phyloP scores from a whole-genome alignment of 495 filamentous ascomycete genomes.

The Penicillium verhagenii region DNA sequence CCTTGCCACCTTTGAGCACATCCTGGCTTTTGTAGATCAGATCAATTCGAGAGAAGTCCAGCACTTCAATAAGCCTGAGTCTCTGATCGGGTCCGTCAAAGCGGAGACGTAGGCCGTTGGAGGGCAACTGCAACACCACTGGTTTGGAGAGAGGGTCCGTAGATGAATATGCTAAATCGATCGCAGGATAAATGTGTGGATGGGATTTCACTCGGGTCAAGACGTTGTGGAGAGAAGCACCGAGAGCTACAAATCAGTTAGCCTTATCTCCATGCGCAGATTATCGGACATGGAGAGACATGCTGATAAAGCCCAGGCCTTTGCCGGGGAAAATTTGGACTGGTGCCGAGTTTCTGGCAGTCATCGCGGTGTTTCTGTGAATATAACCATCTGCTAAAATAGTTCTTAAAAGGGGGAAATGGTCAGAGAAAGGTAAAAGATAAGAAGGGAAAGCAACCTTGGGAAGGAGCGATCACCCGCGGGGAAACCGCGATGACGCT shows the following conservation, averaged over 20 bases:
- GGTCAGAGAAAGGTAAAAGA: not conserved
- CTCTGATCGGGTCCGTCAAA: conserved; percentile 95
- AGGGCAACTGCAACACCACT: conserved; percentile 69
- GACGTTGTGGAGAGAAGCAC: conserved; percentile 85
- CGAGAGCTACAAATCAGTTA: conserved; percentile 61
- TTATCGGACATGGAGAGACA: conserved; percentile 19
- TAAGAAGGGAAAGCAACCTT: not conserved
- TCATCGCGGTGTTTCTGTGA: conserved; percentile 24
- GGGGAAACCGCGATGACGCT: conserved; percentile 21
- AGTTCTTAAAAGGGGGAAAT: not conserved
- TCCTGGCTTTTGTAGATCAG: conserved; percentile 85
- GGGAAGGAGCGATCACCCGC: conserved; percentile 5
- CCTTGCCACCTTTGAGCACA: conserved; percentile 62
- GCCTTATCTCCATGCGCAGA: conserved; percentile 11
- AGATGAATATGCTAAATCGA: conserved; percentile 75
- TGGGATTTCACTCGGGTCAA: conserved; percentile 82
- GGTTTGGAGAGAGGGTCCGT: conserved; percentile 68
- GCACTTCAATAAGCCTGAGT: conserved; percentile 82
- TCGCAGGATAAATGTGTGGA: conserved; percentile 73
- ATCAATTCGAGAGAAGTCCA: conserved; percentile 83
- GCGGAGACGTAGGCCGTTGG: conserved; percentile 82
- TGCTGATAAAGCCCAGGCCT: conserved; percentile 77
- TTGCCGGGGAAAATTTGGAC: conserved; percentile 74
- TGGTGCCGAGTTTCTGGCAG: conserved; percentile 37
- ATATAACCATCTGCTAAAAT: not conserved